These are phyloP conservation scores for Pythium insidiosum DNA, from an alignment of 352 stramenopile species.

Conservation along the genomic window DNA sequence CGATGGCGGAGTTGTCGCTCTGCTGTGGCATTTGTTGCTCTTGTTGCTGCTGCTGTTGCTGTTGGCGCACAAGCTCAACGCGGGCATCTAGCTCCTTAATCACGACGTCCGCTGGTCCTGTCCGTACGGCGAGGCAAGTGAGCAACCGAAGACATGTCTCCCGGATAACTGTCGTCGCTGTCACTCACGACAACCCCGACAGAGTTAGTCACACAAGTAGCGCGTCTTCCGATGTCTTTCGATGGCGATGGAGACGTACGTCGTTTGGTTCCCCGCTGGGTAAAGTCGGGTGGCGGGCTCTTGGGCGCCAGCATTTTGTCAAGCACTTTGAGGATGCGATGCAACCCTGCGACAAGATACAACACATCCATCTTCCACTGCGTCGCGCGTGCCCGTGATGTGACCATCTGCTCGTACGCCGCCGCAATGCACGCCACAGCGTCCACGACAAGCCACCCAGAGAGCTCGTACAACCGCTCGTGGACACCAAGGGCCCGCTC, in stretches of 20 bases:
- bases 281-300: too few species aligned
- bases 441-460: slow-evolving; percentile 41
- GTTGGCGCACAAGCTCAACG: too few species aligned
- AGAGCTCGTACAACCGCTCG: slow-evolving; percentile 52
- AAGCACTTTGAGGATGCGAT: slow-evolving; percentile 37
- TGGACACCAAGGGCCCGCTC: slow-evolving; percentile 49
- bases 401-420: slow-evolving; percentile 35
- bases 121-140: slow-evolving; percentile 32
- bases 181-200: background rate
- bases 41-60: too few species aligned
- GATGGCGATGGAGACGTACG: too few species aligned
- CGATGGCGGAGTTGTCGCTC: background rate
- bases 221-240: too few species aligned
- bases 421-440: slow-evolving; percentile 29
- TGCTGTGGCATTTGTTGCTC: background rate
- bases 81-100: slow-evolving; percentile 16
- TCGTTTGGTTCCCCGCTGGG: too few species aligned
- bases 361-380: slow-evolving; percentile 76
- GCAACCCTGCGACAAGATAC: slow-evolving; percentile 52
- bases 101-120: slow-evolving; percentile 24
- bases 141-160: slow-evolving; percentile 43
- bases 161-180: slow-evolving; percentile 39
- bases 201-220: background rate
- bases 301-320: slow-evolving; percentile 41
- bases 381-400: slow-evolving; percentile 27